Percentiles rank a stretch among this genome's conserved stretches.
These are phyloP conservation scores for Funneliformis caledonium DNA, from an alignment of 371 early-diverging fungal genomes.

Conservation along the genomic window DNA sequence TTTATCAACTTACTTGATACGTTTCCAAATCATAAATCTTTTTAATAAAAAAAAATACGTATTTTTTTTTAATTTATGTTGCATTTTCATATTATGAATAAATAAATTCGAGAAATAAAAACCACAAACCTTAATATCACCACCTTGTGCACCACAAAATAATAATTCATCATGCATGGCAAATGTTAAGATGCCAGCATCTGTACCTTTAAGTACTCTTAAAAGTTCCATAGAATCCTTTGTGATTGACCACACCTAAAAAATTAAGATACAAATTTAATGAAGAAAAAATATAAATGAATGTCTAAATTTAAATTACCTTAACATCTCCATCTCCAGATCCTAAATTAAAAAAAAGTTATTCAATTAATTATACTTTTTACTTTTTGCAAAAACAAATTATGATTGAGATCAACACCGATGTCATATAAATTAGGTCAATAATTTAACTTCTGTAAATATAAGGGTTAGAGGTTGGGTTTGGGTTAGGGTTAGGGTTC, in stretches of 20 bases:
- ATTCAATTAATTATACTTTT: too few relatives aligned
- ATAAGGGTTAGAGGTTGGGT: too few relatives aligned
- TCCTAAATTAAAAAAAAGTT: conserved; percentile 43
- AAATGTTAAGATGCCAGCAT: conserved; percentile 65
- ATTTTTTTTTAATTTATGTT: background rate
- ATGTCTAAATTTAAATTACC: conserved; percentile 43
- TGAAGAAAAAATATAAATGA: background rate
- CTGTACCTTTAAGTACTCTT: conserved; percentile 55
- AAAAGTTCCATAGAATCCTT: conserved; percentile 50
- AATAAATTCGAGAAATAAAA: background rate
- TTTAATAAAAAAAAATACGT: background rate
- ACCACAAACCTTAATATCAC: conserved; percentile 63
- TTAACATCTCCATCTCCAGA: conserved; percentile 78
- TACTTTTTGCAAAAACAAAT: background rate
- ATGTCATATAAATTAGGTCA: background rate
- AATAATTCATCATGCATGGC: conserved; percentile 73
- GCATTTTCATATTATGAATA: background rate
- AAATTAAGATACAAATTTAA: background rate
- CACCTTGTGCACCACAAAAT: conserved; percentile 83
- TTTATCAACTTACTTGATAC: conserved; percentile 54
- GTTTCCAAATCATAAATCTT: conserved; percentile 85
- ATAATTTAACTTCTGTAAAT: background rate
- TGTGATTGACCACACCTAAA: conserved; percentile 64
- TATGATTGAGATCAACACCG: background rate
- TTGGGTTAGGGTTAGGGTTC: too few relatives aligned